These are phyloP conservation scores for Aspergillus taichungensis DNA, from an alignment of 495 filamentous ascomycete genomes.

Conservation along the genomic window DNA sequence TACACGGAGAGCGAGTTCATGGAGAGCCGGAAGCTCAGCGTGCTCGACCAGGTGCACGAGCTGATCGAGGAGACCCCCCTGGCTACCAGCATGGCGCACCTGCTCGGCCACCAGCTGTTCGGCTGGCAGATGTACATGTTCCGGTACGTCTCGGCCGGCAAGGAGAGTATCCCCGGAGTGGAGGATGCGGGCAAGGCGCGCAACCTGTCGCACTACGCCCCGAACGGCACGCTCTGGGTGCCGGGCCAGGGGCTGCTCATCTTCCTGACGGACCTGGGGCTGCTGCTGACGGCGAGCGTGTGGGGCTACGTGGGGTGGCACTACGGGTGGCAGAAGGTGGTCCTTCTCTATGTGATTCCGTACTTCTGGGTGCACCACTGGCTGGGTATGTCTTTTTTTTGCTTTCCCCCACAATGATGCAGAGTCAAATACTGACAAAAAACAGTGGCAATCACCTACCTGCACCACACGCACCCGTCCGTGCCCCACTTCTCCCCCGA, in stretches of 20 bases:
- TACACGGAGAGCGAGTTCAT: slow-evolving; percentile 29
- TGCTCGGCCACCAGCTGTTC: slow-evolving; percentile 42
- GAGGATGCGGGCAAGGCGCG: slow-evolving; percentile 42
- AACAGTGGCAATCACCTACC: slow-evolving; percentile 69
- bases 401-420: slow-evolving; percentile 1
- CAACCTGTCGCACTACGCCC: neutral
- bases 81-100: slow-evolving; percentile 26
- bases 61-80: slow-evolving; percentile 47
- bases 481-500: slow-evolving; percentile 69
- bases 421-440: neutral
- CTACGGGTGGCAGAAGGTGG: slow-evolving; percentile 39
- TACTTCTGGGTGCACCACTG: slow-evolving; percentile 53
- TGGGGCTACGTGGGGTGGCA: slow-evolving; percentile 25
- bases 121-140: slow-evolving; percentile 48
- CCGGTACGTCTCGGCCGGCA: slow-evolving; percentile 42
- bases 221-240: too few species aligned
- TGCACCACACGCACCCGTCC: slow-evolving; percentile 78
- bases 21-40: slow-evolving; percentile 14
- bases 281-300: slow-evolving; percentile 32
- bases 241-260: too few species aligned
- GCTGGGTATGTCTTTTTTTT: slow-evolving; percentile 29
- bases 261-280: slow-evolving; percentile 40
- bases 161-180: slow-evolving; percentile 27
- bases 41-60: slow-evolving; percentile 25
- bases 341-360: slow-evolving; percentile 42